A percentile compares a stretch with the other conserved stretches of the same genome.
phyloP scores from a whole-genome alignment of 192 early-diverging fungal genomes.

The Podila clonocystis region DNA sequence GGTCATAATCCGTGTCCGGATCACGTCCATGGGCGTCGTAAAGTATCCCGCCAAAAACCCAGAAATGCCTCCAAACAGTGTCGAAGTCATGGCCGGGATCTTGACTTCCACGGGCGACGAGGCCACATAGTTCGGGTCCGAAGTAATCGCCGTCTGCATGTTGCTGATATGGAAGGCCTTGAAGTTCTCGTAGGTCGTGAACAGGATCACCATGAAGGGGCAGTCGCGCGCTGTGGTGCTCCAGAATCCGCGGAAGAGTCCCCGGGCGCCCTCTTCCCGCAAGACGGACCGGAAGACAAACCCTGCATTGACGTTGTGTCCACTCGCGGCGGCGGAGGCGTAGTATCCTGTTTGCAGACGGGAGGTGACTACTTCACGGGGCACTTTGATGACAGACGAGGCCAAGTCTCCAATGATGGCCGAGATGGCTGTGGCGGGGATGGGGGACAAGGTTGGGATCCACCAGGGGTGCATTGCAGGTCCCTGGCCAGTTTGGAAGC shows the following conservation, averaged over 20 bases:
- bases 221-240: conserved; percentile 74
- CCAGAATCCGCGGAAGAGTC: conserved; percentile 78
- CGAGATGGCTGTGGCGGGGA: conserved; percentile 73
- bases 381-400: conserved; percentile 80
- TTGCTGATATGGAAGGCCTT: conserved; percentile 70
- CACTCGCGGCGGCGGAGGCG: conserved; percentile 16
- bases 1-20: conserved; percentile 77
- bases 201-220: conserved; percentile 83
- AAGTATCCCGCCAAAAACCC: conserved; percentile 79
- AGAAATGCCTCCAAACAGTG: conserved; percentile 77
- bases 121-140: conserved; percentile 54
- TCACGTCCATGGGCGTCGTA: conserved; percentile 81
- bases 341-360: conserved; percentile 75
- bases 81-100: conserved; percentile 72
- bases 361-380: conserved; percentile 79
- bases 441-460: conserved; percentile 54
- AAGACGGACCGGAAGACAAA: conserved; percentile 65
- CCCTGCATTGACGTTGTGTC: conserved; percentile 42
- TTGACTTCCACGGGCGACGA: conserved; percentile 61
- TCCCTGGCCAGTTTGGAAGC: conserved; percentile 40
- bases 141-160: conserved; percentile 49
- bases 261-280: conserved; percentile 65
- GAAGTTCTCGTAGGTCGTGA: conserved; percentile 80
- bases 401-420: conserved; percentile 77
- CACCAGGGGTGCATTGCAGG: conserved; percentile 49